phyloP scores from a whole-genome alignment of 177 flowering plant species.

The Vitis hybrid region DNA sequence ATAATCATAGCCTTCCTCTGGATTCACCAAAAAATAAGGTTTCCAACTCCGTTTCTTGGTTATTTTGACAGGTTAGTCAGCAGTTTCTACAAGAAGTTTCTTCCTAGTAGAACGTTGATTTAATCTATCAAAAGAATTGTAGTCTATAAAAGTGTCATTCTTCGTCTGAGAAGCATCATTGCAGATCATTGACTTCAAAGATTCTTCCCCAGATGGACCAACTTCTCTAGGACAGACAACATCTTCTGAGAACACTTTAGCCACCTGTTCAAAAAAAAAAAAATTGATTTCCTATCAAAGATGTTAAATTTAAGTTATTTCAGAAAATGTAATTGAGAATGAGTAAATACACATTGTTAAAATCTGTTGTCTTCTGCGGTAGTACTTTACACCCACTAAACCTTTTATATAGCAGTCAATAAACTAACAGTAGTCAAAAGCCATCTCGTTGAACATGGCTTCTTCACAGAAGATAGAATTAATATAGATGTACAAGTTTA shows the following conservation, averaged over 20 bases:
- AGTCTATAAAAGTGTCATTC: neutral
- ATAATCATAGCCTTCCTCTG: constrained; percentile 21
- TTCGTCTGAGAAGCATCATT: constrained; percentile 3
- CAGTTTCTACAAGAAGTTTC: neutral
- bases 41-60: constrained; percentile 30
- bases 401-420: too few relatives aligned
- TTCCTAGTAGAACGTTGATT: neutral
- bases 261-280: constrained; percentile 17
- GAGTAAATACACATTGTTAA: too few relatives aligned
- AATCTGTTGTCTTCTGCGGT: too few relatives aligned
- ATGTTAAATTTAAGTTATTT: neutral
- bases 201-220: constrained; percentile 7
- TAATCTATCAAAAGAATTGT: neutral
- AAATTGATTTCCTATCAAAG: too few relatives aligned
- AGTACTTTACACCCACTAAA: too few relatives aligned
- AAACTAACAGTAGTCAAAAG: too few relatives aligned
- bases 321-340: neutral
- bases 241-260: neutral
- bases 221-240: constrained; percentile 7
- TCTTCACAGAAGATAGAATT: neutral
- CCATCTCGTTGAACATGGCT: neutral
- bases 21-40: constrained; percentile 38
- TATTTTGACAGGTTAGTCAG: constrained; percentile 3
- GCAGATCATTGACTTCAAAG: neutral
- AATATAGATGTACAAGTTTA: too few relatives aligned